A percentile compares a stretch with the other conserved stretches of the same genome.
Conservation (phyloP, 208 protist species). For the Acanthamoeba royreba region DNA sequence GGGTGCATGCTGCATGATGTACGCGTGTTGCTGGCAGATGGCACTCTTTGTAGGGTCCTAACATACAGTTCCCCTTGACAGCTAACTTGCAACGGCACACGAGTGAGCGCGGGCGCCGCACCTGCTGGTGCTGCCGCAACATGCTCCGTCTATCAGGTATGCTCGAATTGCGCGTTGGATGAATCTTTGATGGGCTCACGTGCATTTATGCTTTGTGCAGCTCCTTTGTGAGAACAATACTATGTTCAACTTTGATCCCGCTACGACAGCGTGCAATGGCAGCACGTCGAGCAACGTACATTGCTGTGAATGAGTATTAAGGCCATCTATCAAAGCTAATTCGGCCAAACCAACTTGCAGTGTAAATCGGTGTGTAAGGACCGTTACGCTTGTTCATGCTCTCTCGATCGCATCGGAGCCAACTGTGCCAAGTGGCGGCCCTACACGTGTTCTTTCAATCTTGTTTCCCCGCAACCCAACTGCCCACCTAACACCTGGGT, state of each 20-base stretch:
- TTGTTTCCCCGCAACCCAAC: not conserved
- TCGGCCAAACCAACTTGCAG: not conserved
- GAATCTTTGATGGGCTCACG: too few relatives aligned
- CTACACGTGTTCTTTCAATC: conserved; percentile 16
- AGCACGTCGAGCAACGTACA: not conserved
- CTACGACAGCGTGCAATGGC: not conserved
- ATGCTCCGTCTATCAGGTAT: not conserved
- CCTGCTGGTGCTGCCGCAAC: not conserved
- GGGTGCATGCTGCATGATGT: not conserved
- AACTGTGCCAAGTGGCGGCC: not conserved
- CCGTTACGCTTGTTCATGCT: not conserved
- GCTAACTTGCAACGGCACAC: not conserved
- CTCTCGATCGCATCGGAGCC: not conserved
- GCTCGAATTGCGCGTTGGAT: too few relatives aligned
- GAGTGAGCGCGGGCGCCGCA: not conserved
- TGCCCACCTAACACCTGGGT: not conserved
- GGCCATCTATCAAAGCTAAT: too few relatives aligned
- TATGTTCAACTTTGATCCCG: not conserved
- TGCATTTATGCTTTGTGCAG: too few relatives aligned
- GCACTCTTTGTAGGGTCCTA: not conserved
- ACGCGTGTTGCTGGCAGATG: not conserved
- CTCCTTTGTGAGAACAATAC: too few relatives aligned
- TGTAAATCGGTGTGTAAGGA: not conserved
- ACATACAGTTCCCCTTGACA: not conserved
- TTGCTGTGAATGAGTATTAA: not conserved